A percentile compares a stretch with the other conserved stretches of the same genome.
Conservation (phyloP, 768 basidiomycete genomes). For the Lyophyllum atratum region DNA sequence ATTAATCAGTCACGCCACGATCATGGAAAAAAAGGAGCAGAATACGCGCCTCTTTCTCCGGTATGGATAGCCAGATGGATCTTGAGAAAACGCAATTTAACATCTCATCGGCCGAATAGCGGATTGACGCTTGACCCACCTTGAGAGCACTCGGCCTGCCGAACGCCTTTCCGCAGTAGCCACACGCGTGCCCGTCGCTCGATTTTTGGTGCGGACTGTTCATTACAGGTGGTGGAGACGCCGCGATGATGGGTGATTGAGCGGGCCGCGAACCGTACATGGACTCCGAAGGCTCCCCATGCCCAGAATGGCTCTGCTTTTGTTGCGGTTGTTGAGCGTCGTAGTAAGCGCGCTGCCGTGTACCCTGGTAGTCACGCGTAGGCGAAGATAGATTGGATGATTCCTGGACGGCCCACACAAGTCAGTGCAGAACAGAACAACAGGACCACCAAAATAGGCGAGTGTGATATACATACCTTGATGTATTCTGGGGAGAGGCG, state of each 20-base stretch:
- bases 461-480: constrained; percentile 8
- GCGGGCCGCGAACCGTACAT: constrained; percentile 4
- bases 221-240: constrained; percentile 2
- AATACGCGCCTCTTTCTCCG: constrained; percentile 23
- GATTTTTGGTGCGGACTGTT: constrained; percentile 6
- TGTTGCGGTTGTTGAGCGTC: constrained; percentile 3
- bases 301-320: neutral
- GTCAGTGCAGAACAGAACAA: neutral
- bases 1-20: constrained; percentile 10
- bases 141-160: constrained; percentile 25
- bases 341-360: constrained; percentile 1
- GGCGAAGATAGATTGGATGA: constrained; percentile 4
- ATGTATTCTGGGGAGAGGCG: constrained; percentile 18
- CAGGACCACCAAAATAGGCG: neutral
- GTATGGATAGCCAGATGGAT: constrained; percentile 26
- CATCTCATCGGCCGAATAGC: constrained; percentile 2
- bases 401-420: constrained; percentile 6
- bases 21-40: constrained; percentile 2
- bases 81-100: constrained; percentile 1
- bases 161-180: constrained; percentile 23
- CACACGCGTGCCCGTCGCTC: constrained; percentile 22
- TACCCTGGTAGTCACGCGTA: neutral
- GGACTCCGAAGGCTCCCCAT: constrained; percentile 4
- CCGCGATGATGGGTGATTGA: constrained; percentile 5
- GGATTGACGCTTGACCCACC: constrained; percentile 11